Evolutionary conservation across 768 basidiomycete species (phyloP).

Genomic region (Tulasnella calospora): DNA sequence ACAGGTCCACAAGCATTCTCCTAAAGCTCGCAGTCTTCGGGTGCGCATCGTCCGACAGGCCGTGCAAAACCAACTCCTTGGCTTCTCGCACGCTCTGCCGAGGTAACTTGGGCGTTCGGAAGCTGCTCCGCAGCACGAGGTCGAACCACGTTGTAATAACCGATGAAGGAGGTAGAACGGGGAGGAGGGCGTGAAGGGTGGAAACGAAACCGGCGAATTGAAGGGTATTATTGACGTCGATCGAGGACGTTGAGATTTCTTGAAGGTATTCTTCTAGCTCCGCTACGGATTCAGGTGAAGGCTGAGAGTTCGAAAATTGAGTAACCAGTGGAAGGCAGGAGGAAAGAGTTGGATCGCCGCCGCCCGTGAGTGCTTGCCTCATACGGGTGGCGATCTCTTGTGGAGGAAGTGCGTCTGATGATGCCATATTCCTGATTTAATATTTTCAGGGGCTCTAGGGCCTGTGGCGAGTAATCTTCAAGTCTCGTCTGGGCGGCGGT

Average conservation of each 20-base stretch:
- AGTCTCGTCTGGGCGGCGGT: not conserved
- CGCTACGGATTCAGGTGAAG: slow-evolving; percentile 32
- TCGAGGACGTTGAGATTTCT: slow-evolving; percentile 53
- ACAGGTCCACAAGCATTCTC: slow-evolving; percentile 64
- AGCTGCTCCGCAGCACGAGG: slow-evolving; percentile 66
- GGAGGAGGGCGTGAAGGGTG: slow-evolving; percentile 57
- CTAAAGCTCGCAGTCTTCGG: slow-evolving; percentile 60
- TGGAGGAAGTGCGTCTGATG: not conserved
- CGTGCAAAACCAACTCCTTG: slow-evolving; percentile 64
- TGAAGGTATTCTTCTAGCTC: slow-evolving; percentile 66
- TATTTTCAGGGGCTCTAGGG: not conserved
- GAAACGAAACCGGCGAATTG: slow-evolving; percentile 66
- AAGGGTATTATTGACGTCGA: slow-evolving; percentile 57
- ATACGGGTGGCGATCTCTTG: slow-evolving; percentile 14
- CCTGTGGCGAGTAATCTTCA: not conserved
- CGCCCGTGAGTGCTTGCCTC: not conserved
- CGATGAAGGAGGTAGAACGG: slow-evolving; percentile 58
- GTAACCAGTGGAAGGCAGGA: not conserved
- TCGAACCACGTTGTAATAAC: slow-evolving; percentile 80
- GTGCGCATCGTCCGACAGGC: slow-evolving; percentile 46
- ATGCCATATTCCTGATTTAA: not conserved
- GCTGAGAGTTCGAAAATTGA: not conserved
- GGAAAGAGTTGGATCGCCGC: slow-evolving; percentile 2
- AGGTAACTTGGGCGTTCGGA: slow-evolving; percentile 67
- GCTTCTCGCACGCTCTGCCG: slow-evolving; percentile 56